Evolutionary conservation across 441 rosid genomes (phyloP).

Genomic region (Mallotus repandus): DNA sequence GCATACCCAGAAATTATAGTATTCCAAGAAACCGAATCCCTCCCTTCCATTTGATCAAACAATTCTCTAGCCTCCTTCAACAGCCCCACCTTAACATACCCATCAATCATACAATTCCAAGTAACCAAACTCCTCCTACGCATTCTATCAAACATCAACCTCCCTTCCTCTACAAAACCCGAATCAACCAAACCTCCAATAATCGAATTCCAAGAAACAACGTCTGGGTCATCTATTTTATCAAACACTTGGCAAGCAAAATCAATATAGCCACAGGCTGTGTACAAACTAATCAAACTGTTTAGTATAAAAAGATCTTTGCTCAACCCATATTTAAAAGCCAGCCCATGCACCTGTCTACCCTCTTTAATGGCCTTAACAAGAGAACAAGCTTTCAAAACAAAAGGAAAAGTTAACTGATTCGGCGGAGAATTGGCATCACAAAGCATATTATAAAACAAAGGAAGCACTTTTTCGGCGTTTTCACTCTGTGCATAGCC

Average conservation of each 20-base stretch:
- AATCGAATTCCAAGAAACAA: slow-evolving; percentile 22
- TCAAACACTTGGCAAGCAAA: not conserved
- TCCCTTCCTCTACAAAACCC: slow-evolving; percentile 17
- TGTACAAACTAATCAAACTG: slow-evolving; percentile 20
- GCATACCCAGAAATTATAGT: not conserved
- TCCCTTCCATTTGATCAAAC: slow-evolving; percentile 18
- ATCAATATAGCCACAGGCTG: not conserved
- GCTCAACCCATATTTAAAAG: slow-evolving; percentile 20
- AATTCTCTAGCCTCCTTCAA: too few species aligned
- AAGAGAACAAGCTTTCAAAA: slow-evolving; percentile 15
- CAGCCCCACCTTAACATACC: too few species aligned
- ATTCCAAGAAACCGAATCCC: slow-evolving; percentile 24
- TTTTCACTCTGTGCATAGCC: slow-evolving; percentile 21
- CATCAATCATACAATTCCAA: slow-evolving; percentile 27
- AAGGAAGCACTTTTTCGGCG: slow-evolving; percentile 14
- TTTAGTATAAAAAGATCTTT: slow-evolving; percentile 20
- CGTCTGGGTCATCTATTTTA: slow-evolving; percentile 3
- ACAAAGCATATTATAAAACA: slow-evolving; percentile 18
- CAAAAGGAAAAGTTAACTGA: slow-evolving; percentile 19
- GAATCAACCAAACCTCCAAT: slow-evolving; percentile 4
- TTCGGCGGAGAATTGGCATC: slow-evolving; percentile 9
- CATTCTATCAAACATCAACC: slow-evolving; percentile 23
- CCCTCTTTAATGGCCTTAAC: slow-evolving; percentile 16
- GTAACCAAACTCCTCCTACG: slow-evolving; percentile 16
- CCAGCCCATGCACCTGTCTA: slow-evolving; percentile 23